These are phyloP conservation scores for Candida stauntonica DNA, from an alignment of 805 yeast genomes.

Conservation along the genomic window DNA sequence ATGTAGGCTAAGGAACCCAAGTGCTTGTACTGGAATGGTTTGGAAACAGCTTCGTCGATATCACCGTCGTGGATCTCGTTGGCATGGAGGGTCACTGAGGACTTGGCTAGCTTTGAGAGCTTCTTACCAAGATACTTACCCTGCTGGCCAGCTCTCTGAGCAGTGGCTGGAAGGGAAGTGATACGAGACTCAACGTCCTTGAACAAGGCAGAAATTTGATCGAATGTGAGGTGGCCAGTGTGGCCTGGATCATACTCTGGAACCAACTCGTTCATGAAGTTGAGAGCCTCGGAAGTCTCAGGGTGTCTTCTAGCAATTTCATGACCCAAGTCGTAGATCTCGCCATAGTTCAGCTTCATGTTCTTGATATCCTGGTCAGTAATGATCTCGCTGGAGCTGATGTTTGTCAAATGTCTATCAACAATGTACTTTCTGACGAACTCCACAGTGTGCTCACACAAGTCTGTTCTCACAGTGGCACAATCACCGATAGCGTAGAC, in stretches of 20 bases:
- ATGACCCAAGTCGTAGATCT: constrained; percentile 43
- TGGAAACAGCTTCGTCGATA: constrained; percentile 48
- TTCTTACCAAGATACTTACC: constrained; percentile 63
- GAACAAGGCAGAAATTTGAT: constrained; percentile 46
- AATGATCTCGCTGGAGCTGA: constrained; percentile 33
- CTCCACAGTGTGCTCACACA: constrained; percentile 51
- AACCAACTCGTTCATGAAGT: constrained; percentile 44
- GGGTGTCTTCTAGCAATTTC: constrained; percentile 52
- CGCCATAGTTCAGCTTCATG: constrained; percentile 42
- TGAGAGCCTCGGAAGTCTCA: constrained; percentile 52
- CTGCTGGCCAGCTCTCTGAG: constrained; percentile 71
- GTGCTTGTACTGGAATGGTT: constrained; percentile 60
- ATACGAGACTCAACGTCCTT: constrained; percentile 56
- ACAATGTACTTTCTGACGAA: constrained; percentile 43
- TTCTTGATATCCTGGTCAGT: constrained; percentile 50
- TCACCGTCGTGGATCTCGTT: constrained; percentile 49
- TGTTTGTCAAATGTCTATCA: constrained; percentile 36
- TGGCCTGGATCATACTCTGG: constrained; percentile 46
- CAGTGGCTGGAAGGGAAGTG: constrained; percentile 69
- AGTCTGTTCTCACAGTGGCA: constrained; percentile 57
- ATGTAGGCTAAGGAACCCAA: constrained; percentile 65
- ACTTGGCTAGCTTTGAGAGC: constrained; percentile 46
- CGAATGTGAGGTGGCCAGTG: constrained; percentile 48
- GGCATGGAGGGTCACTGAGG: constrained; percentile 38
- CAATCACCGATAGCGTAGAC: constrained; percentile 74